Percentiles rank a stretch among this genome's conserved stretches.
These are phyloP conservation scores for Lactuca saligna DNA, from an alignment of 129 eudicot genomes.

Conservation along the genomic window DNA sequence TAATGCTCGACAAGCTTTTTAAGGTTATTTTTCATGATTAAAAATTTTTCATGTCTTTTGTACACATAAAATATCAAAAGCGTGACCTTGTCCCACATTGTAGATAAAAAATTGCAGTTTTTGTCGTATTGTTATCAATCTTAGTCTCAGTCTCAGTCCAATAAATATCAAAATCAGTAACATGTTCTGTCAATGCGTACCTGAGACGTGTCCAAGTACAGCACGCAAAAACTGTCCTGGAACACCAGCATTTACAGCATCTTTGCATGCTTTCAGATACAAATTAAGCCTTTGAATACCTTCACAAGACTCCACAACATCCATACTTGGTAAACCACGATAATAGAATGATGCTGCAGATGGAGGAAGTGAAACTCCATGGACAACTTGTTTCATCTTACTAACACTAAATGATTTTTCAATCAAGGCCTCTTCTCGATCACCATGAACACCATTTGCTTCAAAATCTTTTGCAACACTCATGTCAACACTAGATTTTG, in stretches of 20 bases:
- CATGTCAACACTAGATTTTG: slow-evolving; percentile 28
- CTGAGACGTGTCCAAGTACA: slow-evolving; percentile 55
- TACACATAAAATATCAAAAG: too few species aligned
- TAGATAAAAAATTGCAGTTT: too few species aligned
- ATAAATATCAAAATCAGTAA: too few species aligned
- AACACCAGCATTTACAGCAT: slow-evolving; percentile 61
- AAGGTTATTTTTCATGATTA: too few species aligned
- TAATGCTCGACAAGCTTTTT: too few species aligned
- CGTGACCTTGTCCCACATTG: too few species aligned
- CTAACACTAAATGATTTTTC: slow-evolving; percentile 41
- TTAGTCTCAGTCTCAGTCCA: too few species aligned
- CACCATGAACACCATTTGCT: slow-evolving; percentile 26
- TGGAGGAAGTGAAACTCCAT: slow-evolving; percentile 55
- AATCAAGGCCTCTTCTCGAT: background rate
- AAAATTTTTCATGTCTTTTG: too few species aligned
- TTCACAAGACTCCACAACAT: slow-evolving; percentile 49
- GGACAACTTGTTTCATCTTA: slow-evolving; percentile 29
- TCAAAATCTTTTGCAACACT: slow-evolving; percentile 17
- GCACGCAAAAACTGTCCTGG: slow-evolving; percentile 76
- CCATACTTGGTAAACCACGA: slow-evolving; percentile 41
- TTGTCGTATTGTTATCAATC: too few species aligned
- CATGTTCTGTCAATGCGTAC: slow-evolving; percentile 28
- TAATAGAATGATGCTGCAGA: slow-evolving; percentile 69
- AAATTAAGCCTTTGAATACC: slow-evolving; percentile 51
- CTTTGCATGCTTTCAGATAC: slow-evolving; percentile 59